Evolutionary conservation across 768 basidiomycete genomes (phyloP).

Genomic region (Dioszegia hungarica): DNA sequence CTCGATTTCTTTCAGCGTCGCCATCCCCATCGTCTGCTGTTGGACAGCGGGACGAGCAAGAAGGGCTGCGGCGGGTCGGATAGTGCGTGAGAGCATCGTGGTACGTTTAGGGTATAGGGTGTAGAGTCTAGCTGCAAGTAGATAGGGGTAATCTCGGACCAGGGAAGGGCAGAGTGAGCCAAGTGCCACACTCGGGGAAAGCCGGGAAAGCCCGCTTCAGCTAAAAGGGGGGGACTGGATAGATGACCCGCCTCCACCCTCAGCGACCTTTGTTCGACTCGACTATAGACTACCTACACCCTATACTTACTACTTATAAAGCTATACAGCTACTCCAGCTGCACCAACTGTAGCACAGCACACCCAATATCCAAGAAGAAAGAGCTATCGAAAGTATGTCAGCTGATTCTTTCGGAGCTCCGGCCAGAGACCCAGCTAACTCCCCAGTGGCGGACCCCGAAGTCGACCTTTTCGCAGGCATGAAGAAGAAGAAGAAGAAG

Average conservation of each 20-base stretch:
- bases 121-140: no score
- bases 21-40: constrained; percentile 53
- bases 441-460: constrained; percentile 46
- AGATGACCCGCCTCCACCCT: neutral
- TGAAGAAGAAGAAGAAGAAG: constrained; percentile 55
- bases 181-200: constrained; percentile 4
- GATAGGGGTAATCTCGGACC: neutral
- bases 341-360: no score
- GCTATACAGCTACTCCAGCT: neutral
- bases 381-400: no score
- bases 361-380: no score
- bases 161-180: neutral
- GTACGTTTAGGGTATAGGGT: constrained; percentile 6
- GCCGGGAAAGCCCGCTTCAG: neutral
- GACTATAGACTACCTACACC: no score
- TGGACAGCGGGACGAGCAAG: constrained; percentile 25
- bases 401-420: no score
- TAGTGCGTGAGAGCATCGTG: constrained; percentile 60
- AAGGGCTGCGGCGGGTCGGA: constrained; percentile 50
- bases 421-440: neutral
- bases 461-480: constrained; percentile 51
- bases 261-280: constrained; percentile 9
- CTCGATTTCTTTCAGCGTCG: constrained; percentile 96
- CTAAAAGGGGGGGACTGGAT: no score
- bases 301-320: neutral